Percentiles rank a stretch among this genome's conserved stretches.
phyloP scores from a whole-genome alignment of 345 rosid genomes.

The Gynandropsis gynandra region DNA sequence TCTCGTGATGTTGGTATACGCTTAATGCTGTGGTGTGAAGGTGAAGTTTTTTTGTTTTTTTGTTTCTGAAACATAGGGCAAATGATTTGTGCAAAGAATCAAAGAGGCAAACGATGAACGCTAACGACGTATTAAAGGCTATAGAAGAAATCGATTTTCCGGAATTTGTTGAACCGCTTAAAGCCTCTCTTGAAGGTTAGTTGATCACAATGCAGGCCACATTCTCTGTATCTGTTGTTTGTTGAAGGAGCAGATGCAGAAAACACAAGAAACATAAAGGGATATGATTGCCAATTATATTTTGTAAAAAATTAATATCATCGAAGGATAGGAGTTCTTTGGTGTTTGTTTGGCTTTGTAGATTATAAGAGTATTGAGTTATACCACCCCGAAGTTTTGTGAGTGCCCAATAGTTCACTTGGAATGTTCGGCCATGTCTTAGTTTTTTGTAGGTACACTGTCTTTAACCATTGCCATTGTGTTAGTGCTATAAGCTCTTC shows the following conservation, averaged over 20 bases:
- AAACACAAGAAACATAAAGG: too few species aligned
- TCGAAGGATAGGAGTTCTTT: too few species aligned
- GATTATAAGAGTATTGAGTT: too few species aligned
- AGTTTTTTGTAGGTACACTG: neutral
- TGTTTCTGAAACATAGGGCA: constrained; percentile 33
- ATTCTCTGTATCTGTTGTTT: neutral
- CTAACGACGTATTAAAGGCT: constrained; percentile 54
- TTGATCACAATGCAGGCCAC: neutral
- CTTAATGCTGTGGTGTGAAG: too few species aligned
- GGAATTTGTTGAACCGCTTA: constrained; percentile 56
- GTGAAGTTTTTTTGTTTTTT: neutral
- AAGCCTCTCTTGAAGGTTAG: constrained; percentile 46
- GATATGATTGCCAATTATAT: too few species aligned
- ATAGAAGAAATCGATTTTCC: constrained; percentile 64
- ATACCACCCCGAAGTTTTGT: too few species aligned
- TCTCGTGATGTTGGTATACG: too few species aligned
- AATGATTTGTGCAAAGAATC: constrained; percentile 66
- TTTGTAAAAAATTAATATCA: too few species aligned
- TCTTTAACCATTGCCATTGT: neutral
- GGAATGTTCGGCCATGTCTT: too few species aligned
- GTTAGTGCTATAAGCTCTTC: neutral
- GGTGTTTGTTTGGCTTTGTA: too few species aligned
- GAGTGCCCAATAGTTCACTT: too few species aligned
- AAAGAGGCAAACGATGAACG: constrained; percentile 59
- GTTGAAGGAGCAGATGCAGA: neutral